phyloP scores from a whole-genome alignment of 306 rosid genomes.

The Prunus mongolica region DNA sequence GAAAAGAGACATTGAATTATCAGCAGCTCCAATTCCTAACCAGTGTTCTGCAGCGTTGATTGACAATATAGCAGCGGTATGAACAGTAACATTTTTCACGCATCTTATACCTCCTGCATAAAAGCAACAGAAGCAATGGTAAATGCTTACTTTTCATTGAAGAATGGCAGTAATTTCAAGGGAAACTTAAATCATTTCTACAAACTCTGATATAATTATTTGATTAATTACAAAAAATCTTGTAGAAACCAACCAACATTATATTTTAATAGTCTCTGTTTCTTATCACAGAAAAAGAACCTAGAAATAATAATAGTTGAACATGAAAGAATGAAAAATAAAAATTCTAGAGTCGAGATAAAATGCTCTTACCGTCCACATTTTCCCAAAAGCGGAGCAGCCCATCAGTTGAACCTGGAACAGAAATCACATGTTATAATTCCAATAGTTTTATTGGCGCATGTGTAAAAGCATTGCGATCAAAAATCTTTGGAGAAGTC shows the following conservation, averaged over 20 bases:
- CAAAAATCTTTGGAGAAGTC: background rate
- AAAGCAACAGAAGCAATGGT: background rate
- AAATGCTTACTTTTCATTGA: background rate
- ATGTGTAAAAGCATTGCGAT: background rate
- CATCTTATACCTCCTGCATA: conserved; percentile 82
- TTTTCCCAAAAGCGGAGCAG: conserved; percentile 96
- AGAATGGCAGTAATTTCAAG: background rate
- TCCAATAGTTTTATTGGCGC: background rate
- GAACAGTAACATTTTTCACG: conserved; percentile 85
- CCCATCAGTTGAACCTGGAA: conserved; percentile 93
- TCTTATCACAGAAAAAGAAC: too few species aligned
- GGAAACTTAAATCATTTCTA: background rate
- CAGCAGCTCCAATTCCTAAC: conserved; percentile 99
- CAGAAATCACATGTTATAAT: conserved; percentile 22
- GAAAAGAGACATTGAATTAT: conserved; percentile 90
- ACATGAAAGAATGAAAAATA: conserved; percentile 20
- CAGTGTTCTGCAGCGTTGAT: conserved; percentile 97
- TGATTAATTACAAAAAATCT: background rate
- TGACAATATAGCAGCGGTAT: conserved; percentile 74
- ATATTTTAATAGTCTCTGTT: background rate
- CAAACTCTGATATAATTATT: background rate
- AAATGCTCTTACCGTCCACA: conserved; percentile 66
- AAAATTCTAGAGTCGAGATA: conserved; percentile 13
- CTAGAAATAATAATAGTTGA: background rate
- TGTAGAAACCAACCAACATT: background rate